Conservation (phyloP, 306 rosid species). For the Oxytropis ochrocephala region DNA sequence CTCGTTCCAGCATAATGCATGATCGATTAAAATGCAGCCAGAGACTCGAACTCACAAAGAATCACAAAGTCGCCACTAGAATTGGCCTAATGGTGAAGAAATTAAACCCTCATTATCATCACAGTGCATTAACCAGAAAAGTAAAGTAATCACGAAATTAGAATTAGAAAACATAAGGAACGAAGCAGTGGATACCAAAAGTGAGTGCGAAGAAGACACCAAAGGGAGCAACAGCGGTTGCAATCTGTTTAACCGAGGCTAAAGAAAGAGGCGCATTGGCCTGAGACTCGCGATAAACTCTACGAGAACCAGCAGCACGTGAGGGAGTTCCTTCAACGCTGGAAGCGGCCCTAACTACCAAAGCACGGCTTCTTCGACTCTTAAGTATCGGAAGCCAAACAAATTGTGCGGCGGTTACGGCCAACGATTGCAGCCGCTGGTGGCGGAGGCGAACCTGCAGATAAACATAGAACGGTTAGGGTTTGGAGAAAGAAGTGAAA, state of each 20-base stretch:
- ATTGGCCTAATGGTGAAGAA: background rate
- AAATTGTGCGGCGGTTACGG: slow-evolving; percentile 12
- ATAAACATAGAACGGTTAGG: slow-evolving; percentile 20
- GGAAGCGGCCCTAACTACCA: slow-evolving; percentile 37
- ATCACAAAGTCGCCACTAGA: background rate
- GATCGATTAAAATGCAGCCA: background rate
- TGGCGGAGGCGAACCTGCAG: slow-evolving; percentile 25
- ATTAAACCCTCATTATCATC: background rate
- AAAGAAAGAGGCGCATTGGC: slow-evolving; percentile 32
- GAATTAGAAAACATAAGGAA: background rate
- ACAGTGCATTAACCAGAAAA: background rate
- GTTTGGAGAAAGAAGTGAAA: background rate
- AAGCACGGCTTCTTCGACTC: slow-evolving; percentile 13
- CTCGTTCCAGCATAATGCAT: background rate
- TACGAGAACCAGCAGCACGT: slow-evolving; percentile 43
- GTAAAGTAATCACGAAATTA: background rate
- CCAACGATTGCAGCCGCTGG: slow-evolving; percentile 22
- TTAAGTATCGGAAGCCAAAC: slow-evolving; percentile 18
- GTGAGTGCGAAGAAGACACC: slow-evolving; percentile 56
- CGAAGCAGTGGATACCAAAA: slow-evolving; percentile 46
- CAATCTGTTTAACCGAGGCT: slow-evolving; percentile 60
- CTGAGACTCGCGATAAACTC: slow-evolving; percentile 75
- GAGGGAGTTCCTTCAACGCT: slow-evolving; percentile 39
- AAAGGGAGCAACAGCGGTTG: slow-evolving; percentile 51
- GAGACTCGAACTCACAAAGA: background rate